Conservation (phyloP, 495 filamentous ascomycete genomes). For the Trichoderma reesei region DNA sequence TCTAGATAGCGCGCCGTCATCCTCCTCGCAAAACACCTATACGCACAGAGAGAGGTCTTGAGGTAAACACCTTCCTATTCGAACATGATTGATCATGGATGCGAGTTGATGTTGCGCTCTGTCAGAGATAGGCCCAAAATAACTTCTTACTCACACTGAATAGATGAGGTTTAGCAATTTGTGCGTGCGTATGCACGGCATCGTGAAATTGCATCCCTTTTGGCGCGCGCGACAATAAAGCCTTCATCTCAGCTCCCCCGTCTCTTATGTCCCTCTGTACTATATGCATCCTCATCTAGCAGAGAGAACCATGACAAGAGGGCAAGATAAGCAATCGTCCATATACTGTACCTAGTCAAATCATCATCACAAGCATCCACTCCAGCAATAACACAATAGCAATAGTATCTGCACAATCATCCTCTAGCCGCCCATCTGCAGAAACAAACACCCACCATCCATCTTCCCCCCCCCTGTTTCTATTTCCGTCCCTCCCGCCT, state of each 20-base stretch:
- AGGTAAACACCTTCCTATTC: too few relatives aligned
- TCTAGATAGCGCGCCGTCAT: too few relatives aligned
- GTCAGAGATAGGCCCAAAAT: too few relatives aligned
- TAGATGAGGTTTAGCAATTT: not conserved
- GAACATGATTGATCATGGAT: too few relatives aligned
- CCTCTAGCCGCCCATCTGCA: not conserved
- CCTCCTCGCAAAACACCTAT: too few relatives aligned
- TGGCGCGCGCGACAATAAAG: not conserved
- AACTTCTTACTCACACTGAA: too few relatives aligned
- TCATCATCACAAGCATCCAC: too few relatives aligned
- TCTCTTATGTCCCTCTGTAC: not conserved
- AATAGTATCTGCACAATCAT: too few relatives aligned
- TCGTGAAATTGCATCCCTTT: not conserved
- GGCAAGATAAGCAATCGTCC: not conserved
- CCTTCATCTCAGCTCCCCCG: not conserved
- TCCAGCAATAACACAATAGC: too few relatives aligned
- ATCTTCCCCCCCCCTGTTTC: too few relatives aligned
- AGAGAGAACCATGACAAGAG: not conserved
- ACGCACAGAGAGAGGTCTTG: too few relatives aligned
- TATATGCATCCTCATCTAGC: not conserved
- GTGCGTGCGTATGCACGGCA: not conserved
- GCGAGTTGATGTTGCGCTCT: too few relatives aligned
- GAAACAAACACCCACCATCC: not conserved
- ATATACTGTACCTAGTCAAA: not conserved
- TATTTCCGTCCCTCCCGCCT: not conserved